Percentiles rank a stretch among this genome's conserved stretches.
Conservation (phyloP, 2,329 filamentous ascomycete genomes). For the Phyllosticta citrichinensis region DNA sequence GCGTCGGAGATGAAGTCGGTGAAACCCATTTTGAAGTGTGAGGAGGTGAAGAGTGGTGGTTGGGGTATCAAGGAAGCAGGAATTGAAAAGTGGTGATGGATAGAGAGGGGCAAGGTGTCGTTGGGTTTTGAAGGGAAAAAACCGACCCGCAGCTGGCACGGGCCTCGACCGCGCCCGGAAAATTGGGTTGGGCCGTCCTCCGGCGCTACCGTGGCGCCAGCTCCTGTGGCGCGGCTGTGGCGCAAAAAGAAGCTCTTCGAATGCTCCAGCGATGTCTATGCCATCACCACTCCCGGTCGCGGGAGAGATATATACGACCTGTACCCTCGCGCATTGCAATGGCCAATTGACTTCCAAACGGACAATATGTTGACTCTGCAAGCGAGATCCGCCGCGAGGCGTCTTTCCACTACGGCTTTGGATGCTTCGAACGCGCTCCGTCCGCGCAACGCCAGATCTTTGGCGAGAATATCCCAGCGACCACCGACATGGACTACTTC, state of each 20-base stretch:
- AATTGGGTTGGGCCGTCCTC: conserved; percentile 1
- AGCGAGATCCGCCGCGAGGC: conserved; percentile 26
- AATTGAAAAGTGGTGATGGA: conserved; percentile 2
- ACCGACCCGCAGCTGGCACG: conserved; percentile 3
- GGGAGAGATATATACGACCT: neutral
- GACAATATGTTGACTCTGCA: conserved; percentile 29
- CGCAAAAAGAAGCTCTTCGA: conserved; percentile 7
- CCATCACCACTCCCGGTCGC: neutral
- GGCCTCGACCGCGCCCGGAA: neutral
- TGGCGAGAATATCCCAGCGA: conserved; percentile 12
- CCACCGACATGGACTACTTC: conserved; percentile 16
- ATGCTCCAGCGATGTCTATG: conserved; percentile 1
- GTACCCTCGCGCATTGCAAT: neutral
- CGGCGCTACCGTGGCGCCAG: neutral
- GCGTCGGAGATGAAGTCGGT: conserved; percentile 56
- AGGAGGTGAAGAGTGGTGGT: conserved; percentile 1
- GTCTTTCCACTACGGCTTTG: conserved; percentile 16
- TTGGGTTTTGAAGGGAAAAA: conserved; percentile 9
- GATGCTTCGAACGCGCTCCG: neutral
- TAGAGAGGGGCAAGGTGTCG: neutral
- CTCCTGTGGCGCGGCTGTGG: neutral
- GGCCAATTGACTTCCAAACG: neutral
- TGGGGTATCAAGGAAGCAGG: conserved; percentile 1
- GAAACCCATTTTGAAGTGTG: conserved; percentile 53
- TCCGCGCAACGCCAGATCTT: neutral